phyloP scores from a whole-genome alignment of 306 rosid genomes.

The Vicia sativa region DNA sequence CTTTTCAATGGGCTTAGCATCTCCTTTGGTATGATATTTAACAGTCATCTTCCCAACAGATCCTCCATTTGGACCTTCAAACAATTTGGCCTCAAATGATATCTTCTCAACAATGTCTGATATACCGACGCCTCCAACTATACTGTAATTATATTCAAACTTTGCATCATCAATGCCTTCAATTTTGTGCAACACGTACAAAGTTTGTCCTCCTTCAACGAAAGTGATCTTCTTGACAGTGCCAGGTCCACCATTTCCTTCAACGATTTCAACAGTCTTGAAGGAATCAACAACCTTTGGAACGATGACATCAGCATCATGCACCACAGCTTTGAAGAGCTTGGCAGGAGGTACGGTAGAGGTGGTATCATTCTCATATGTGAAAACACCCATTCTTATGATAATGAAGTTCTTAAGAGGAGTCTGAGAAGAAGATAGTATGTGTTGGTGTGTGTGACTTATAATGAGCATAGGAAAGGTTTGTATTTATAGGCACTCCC shows the following conservation, averaged over 20 bases:
- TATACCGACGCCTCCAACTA: conserved; percentile 41
- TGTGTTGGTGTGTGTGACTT: background rate
- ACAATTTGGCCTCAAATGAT: conserved; percentile 34
- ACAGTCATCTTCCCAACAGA: conserved; percentile 27
- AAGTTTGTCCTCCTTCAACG: conserved; percentile 35
- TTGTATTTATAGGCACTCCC: conserved; percentile 6
- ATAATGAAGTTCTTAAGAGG: background rate
- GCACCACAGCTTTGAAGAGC: conserved; percentile 49
- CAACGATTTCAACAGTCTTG: conserved; percentile 35
- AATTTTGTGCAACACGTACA: conserved; percentile 40
- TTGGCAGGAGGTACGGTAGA: conserved; percentile 44
- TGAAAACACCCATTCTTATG: conserved; percentile 56
- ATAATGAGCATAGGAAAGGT: background rate
- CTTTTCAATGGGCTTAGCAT: conserved; percentile 38
- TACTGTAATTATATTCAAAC: conserved; percentile 41
- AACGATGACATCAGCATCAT: conserved; percentile 39
- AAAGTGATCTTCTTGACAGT: conserved; percentile 48
- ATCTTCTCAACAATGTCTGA: conserved; percentile 41
- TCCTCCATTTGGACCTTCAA: conserved; percentile 44
- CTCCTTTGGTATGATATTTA: conserved; percentile 34
- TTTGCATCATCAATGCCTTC: conserved; percentile 42
- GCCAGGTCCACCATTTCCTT: conserved; percentile 51
- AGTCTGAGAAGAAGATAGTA: background rate
- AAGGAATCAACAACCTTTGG: conserved; percentile 40
- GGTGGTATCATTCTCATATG: conserved; percentile 40